Conservation (phyloP, 2,329 filamentous ascomycete genomes). For the Exserohilum turcica region DNA sequence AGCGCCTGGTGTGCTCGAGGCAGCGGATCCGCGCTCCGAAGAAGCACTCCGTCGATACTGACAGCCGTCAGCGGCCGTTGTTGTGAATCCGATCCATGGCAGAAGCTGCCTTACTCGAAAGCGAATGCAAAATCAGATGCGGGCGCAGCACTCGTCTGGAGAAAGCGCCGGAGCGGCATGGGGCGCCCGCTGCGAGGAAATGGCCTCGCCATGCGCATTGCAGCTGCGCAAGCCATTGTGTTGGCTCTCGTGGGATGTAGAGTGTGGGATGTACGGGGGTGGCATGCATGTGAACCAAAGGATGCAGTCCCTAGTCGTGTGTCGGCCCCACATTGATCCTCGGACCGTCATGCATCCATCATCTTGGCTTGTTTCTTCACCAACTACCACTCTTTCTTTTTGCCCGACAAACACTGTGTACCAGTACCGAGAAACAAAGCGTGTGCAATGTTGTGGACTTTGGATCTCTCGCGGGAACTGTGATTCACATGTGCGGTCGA, state of each 20-base stretch:
- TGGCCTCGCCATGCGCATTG: slow-evolving; percentile 26
- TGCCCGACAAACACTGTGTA: not conserved
- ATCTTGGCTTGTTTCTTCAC: not conserved
- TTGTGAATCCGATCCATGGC: slow-evolving; percentile 10
- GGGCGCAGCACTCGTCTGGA: slow-evolving; percentile 33
- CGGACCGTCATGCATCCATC: not conserved
- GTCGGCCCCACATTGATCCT: not conserved
- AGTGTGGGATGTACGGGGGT: not conserved
- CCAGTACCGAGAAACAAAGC: too few species aligned
- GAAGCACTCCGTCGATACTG: slow-evolving; percentile 92
- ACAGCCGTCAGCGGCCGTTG: slow-evolving; percentile 33
- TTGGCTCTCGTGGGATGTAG: slow-evolving; percentile 1
- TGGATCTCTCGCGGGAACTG: too few species aligned
- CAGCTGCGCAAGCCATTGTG: slow-evolving; percentile 1
- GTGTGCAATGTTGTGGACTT: too few species aligned
- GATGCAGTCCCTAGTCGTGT: not conserved
- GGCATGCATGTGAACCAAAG: not conserved
- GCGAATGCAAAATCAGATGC: slow-evolving; percentile 63
- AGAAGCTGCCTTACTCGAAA: slow-evolving; percentile 57
- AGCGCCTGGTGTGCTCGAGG: slow-evolving; percentile 78
- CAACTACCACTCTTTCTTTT: not conserved
- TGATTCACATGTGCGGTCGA: too few species aligned
- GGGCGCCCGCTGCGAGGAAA: slow-evolving; percentile 19
- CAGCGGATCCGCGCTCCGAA: slow-evolving; percentile 79
- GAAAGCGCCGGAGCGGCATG: slow-evolving; percentile 23